These are phyloP conservation scores for Tetrahymena thermophila DNA, from an alignment of 73 alveolate genomes.

Conservation along the genomic window DNA sequence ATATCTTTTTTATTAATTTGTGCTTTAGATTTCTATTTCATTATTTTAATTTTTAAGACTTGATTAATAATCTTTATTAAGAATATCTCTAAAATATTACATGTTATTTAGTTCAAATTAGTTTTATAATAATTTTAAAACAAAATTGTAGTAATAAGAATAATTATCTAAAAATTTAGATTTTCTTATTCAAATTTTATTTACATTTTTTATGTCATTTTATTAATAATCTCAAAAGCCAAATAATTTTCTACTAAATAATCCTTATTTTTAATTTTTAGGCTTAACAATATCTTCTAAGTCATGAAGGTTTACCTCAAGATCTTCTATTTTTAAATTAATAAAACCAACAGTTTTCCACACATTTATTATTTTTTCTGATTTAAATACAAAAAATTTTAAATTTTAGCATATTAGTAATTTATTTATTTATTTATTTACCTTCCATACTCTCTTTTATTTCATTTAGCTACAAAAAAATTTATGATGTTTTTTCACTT, in stretches of 20 bases:
- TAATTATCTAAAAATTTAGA: neutral
- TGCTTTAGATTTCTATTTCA: no score
- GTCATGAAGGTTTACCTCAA: neutral
- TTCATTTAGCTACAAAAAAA: neutral
- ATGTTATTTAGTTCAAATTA: no score
- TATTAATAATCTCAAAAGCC: neutral
- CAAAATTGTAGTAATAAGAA: no score
- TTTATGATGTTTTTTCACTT: neutral
- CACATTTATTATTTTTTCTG: neutral
- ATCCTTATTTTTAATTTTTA: neutral
- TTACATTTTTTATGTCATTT: neutral
- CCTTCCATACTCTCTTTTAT: neutral
- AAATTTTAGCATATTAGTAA: neutral
- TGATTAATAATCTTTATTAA: no score
- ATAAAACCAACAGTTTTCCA: neutral
- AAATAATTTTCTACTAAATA: neutral
- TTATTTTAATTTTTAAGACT: no score
- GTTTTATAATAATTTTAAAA: no score
- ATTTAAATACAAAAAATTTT: neutral
- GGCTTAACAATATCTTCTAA: neutral
- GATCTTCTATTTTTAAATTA: neutral
- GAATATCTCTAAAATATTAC: no score
- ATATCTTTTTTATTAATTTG: no score
- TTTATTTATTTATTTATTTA: neutral
- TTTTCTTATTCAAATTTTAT: no score